phyloP scores from a whole-genome alignment of 768 basidiomycete species.

The Tephrocybe sp. region DNA sequence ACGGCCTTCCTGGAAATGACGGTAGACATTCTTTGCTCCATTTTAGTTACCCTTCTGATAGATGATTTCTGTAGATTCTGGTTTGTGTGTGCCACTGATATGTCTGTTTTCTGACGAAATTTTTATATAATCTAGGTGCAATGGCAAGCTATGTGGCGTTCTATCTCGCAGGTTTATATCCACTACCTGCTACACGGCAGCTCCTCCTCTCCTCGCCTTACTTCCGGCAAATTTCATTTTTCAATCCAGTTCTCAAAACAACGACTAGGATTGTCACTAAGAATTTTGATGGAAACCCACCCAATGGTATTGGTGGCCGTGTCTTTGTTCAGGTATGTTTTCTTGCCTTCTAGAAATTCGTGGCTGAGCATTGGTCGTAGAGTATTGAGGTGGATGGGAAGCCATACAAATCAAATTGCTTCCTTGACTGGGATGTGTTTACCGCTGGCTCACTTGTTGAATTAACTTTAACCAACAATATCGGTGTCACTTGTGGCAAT shows the following conservation, averaged over 20 bases:
- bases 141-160: constrained; percentile 65
- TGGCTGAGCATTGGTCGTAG: constrained; percentile 27
- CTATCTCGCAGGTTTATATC: constrained; percentile 61
- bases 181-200: constrained; percentile 60
- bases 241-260: constrained; percentile 55
- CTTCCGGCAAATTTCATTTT: constrained; percentile 61
- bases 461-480: constrained; percentile 54
- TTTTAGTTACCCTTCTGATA: constrained; percentile 19
- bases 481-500: constrained; percentile 50
- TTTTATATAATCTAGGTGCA: constrained; percentile 37
- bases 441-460: constrained; percentile 50
- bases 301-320: constrained; percentile 48
- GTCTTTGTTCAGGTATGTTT: constrained; percentile 54
- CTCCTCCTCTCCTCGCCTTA: constrained; percentile 61
- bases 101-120: background rate
- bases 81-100: constrained; percentile 1
- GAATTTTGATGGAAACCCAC: constrained; percentile 54
- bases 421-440: constrained; percentile 67
- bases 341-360: background rate
- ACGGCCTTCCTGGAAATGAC: constrained; percentile 66
- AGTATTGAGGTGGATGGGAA: constrained; percentile 57
- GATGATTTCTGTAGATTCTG: constrained; percentile 22
- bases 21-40: constrained; percentile 33
- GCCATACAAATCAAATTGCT: constrained; percentile 63
- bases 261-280: constrained; percentile 55